Conservation (phyloP, 192 early-diverging fungal species). For the Coemansia sp. region DNA sequence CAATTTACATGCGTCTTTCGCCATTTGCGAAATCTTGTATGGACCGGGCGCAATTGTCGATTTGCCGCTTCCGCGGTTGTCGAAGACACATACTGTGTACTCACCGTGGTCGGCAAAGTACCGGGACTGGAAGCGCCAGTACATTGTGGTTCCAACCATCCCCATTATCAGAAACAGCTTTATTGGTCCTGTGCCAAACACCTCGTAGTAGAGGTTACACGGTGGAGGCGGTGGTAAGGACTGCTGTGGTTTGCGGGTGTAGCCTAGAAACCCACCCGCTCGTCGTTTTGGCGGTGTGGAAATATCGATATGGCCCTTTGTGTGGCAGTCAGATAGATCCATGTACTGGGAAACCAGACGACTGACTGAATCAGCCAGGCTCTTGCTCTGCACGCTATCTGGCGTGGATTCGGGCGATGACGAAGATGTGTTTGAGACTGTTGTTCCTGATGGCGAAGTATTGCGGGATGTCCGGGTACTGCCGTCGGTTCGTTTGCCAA, state of each 20-base stretch:
- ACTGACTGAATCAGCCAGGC: not conserved
- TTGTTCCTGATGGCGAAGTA: not conserved
- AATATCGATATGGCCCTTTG: constrained; percentile 21
- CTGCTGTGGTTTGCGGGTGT: not conserved
- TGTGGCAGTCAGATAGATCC: constrained; percentile 21
- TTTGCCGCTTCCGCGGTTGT: constrained; percentile 80
- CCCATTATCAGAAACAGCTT: constrained; percentile 78
- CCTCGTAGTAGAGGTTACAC: constrained; percentile 71
- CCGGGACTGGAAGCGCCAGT: constrained; percentile 60
- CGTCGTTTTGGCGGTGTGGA: constrained; percentile 11
- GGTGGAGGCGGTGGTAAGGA: not conserved
- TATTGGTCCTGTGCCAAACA: constrained; percentile 69
- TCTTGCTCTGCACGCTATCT: not conserved
- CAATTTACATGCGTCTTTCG: constrained; percentile 67
- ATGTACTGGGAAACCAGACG: constrained; percentile 25
- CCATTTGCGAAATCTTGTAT: constrained; percentile 73
- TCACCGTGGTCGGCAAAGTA: constrained; percentile 66
- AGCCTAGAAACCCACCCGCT: constrained; percentile 13
- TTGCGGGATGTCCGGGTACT: not conserved
- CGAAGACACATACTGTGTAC: constrained; percentile 75
- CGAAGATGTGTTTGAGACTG: not conserved
- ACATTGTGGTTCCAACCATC: constrained; percentile 46
- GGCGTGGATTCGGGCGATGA: constrained; percentile 1
- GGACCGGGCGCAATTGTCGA: constrained; percentile 32
- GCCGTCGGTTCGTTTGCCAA: not conserved